Conservation (phyloP, 495 filamentous ascomycete genomes). For the Penicillium pulvis region DNA sequence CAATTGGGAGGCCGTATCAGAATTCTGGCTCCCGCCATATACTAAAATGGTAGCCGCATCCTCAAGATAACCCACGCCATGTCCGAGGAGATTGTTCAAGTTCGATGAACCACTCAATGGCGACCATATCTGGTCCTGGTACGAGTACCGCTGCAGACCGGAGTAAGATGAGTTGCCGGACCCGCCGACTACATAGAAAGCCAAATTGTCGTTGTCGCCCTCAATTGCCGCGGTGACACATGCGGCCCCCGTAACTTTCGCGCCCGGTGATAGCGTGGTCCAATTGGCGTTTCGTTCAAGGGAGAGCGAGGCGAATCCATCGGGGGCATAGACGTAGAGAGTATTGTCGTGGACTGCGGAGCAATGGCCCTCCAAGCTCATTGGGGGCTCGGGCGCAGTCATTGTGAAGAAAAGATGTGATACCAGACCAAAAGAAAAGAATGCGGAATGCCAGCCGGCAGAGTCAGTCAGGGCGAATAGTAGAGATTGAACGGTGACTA, state of each 20-base stretch:
- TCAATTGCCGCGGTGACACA: conserved; percentile 69
- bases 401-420: conserved; percentile 43
- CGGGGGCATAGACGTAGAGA: conserved; percentile 78
- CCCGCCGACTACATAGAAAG: conserved; percentile 86
- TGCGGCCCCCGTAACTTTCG: conserved; percentile 69
- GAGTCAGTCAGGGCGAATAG: conserved; percentile 17
- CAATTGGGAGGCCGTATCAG: conserved; percentile 48
- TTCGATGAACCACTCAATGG: conserved; percentile 54
- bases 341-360: conserved; percentile 80
- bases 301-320: conserved; percentile 73
- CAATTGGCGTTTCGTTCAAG: conserved; percentile 70
- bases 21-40: conserved; percentile 74
- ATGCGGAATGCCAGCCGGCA: conserved; percentile 35
- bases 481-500: conserved; percentile 33
- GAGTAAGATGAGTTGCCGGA: conserved; percentile 58
- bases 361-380: conserved; percentile 72
- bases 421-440: conserved; percentile 38
- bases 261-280: conserved; percentile 59
- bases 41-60: conserved; percentile 72
- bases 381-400: conserved; percentile 64
- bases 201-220: conserved; percentile 56
- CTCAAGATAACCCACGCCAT: conserved; percentile 77
- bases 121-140: conserved; percentile 75
- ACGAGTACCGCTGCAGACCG: conserved; percentile 85
- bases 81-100: conserved; percentile 68